A percentile compares a stretch with the other conserved stretches of the same genome.
Conservation (phyloP, 1,139 yeast genomes). For the Geotrichum citri-aurantii region DNA sequence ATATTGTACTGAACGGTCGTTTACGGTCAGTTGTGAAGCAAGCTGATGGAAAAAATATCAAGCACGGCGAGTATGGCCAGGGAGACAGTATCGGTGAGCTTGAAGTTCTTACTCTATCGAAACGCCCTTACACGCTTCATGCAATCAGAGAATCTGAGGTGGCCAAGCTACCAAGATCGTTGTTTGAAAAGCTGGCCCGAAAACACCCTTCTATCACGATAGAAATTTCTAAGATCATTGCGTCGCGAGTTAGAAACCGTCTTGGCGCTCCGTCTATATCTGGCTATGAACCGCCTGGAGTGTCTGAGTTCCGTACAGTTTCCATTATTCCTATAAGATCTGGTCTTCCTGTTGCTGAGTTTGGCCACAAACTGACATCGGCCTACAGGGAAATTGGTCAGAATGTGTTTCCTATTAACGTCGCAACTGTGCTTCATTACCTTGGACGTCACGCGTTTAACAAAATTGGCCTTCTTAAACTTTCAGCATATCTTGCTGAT, state of each 20-base stretch:
- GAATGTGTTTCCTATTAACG: conserved; percentile 71
- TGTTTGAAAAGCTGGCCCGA: conserved; percentile 77
- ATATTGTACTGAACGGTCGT: conserved; percentile 85
- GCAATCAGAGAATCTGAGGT: conserved; percentile 93
- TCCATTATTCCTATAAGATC: conserved; percentile 73
- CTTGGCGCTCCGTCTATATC: conserved; percentile 21
- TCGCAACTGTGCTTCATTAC: conserved; percentile 71
- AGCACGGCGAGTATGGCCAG: conserved; percentile 77
- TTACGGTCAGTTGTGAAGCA: conserved; percentile 54
- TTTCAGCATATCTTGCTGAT: conserved; percentile 85
- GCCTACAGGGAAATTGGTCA: conserved; percentile 72
- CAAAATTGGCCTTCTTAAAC: conserved; percentile 74
- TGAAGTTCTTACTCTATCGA: conserved; percentile 81
- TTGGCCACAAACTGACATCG: conserved; percentile 64
- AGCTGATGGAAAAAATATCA: conserved; percentile 29
- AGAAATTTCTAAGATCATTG: conserved; percentile 83
- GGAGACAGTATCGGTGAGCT: conserved; percentile 95
- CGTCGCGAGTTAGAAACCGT: conserved; percentile 49
- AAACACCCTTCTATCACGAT: conserved; percentile 89
- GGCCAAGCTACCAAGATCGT: conserved; percentile 84
- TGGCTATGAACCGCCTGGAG: conserved; percentile 10
- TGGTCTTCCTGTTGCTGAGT: conserved; percentile 79
- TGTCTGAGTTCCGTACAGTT: conserved; percentile 57
- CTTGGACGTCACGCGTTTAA: conserved; percentile 93
- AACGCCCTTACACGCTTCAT: conserved; percentile 66